phyloP scores from a whole-genome alignment of 2,329 filamentous ascomycete species.

The Aspergillus neoniger region DNA sequence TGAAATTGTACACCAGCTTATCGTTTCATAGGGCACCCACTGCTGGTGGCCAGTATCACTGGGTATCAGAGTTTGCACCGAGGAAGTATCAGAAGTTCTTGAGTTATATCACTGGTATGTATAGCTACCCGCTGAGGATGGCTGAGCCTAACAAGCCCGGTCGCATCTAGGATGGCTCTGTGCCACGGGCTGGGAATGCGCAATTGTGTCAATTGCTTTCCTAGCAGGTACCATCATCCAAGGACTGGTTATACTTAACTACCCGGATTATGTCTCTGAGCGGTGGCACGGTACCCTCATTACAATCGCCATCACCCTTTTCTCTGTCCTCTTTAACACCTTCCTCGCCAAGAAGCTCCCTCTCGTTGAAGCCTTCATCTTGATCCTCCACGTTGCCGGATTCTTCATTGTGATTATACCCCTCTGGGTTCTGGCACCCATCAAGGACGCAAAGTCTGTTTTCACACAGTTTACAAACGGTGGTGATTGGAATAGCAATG shows the following conservation, averaged over 20 bases:
- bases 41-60: conserved; percentile 44
- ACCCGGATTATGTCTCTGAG: conserved; percentile 41
- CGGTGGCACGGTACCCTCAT: neutral
- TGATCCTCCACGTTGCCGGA: conserved; percentile 52
- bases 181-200: conserved; percentile 40
- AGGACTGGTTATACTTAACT: conserved; percentile 36
- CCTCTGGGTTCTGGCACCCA: conserved; percentile 36
- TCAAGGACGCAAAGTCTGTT: neutral
- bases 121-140: neutral
- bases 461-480: conserved; percentile 36
- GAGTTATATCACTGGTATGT: conserved; percentile 39
- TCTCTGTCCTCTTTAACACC: conserved; percentile 55
- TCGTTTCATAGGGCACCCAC: conserved; percentile 32
- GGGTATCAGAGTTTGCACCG: conserved; percentile 41
- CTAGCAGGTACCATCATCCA: conserved; percentile 38
- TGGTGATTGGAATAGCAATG: conserved; percentile 39
- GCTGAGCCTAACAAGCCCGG: neutral
- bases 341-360: conserved; percentile 49
- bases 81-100: conserved; percentile 35
- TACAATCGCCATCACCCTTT: conserved; percentile 36
- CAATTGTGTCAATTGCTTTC: conserved; percentile 36
- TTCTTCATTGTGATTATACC: conserved; percentile 47
- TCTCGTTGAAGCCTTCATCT: conserved; percentile 53
- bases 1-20: neutral
- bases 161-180: conserved; percentile 36